phyloP scores from a whole-genome alignment of 2,329 filamentous ascomycete species.

The Sarocladium strictum region DNA sequence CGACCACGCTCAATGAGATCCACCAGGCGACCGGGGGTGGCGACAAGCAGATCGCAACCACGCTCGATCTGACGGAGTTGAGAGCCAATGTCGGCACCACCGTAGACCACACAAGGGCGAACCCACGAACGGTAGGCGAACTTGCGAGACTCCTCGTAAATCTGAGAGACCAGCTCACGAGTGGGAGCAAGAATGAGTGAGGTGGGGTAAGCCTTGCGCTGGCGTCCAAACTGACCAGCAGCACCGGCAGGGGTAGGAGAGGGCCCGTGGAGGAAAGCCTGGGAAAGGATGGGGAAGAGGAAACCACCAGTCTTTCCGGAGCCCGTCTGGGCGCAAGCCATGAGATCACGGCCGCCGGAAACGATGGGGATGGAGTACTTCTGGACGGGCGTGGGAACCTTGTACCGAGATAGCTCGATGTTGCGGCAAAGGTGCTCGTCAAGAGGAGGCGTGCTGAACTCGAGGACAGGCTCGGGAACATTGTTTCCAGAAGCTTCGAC shows the following conservation, averaged over 20 bases:
- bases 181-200: constrained; percentile 94
- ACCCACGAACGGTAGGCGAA: constrained; percentile 99
- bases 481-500: constrained; percentile 93
- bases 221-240: constrained; percentile 73
- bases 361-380: constrained; percentile 99
- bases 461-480: constrained; percentile 84
- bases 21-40: constrained; percentile 93
- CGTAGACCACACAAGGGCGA: constrained; percentile 95
- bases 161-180: constrained; percentile 97
- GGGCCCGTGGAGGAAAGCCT: constrained; percentile 87
- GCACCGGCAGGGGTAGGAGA: constrained; percentile 59
- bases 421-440: constrained; percentile 91
- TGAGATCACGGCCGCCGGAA: constrained; percentile 94
- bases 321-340: constrained; percentile 99
- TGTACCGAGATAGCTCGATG: constrained; percentile 92
- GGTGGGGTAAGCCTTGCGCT: constrained; percentile 96
- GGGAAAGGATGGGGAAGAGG: constrained; percentile 97
- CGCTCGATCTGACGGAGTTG: constrained; percentile 97
- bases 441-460: constrained; percentile 90
- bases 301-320: constrained; percentile 99
- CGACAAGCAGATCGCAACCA: constrained; percentile 93
- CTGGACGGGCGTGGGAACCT: constrained; percentile 92
- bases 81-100: constrained; percentile 96
- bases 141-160: constrained; percentile 95
- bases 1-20: constrained; percentile 97